phyloP scores from a whole-genome alignment of 768 basidiomycete species.

The Crepidotus variabilis region DNA sequence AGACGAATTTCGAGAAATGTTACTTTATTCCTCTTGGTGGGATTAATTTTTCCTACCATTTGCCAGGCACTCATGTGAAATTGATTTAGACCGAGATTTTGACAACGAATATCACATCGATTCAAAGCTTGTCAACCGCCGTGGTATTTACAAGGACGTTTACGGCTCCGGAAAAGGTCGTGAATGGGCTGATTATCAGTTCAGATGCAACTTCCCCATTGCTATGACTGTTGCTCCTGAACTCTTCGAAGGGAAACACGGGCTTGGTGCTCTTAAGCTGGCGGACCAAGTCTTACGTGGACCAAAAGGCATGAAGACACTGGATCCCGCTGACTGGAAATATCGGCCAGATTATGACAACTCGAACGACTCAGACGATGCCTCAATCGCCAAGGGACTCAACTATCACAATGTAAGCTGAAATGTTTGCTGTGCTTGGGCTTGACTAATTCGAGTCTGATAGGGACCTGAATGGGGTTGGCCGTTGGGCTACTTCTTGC shows the following conservation, averaged over 20 bases:
- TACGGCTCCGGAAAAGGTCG: slow-evolving; percentile 82
- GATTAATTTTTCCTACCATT: slow-evolving; percentile 14
- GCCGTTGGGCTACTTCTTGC: slow-evolving; percentile 93
- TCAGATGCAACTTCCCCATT: slow-evolving; percentile 90
- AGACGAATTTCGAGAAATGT: slow-evolving; percentile 81
- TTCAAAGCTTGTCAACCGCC: slow-evolving; percentile 69
- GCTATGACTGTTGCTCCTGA: slow-evolving; percentile 98
- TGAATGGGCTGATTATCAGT: slow-evolving; percentile 97
- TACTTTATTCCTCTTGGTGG: slow-evolving; percentile 86
- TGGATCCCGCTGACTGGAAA: slow-evolving; percentile 83
- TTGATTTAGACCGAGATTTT: slow-evolving; percentile 54
- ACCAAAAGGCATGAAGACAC: slow-evolving; percentile 94
- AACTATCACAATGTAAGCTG: slow-evolving; percentile 85
- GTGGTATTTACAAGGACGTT: slow-evolving; percentile 99
- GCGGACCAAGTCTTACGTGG: slow-evolving; percentile 79
- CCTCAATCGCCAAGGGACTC: slow-evolving; percentile 83
- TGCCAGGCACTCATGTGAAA: neutral
- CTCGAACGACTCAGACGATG: slow-evolving; percentile 84
- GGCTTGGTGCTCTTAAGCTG: slow-evolving; percentile 73
- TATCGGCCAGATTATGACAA: slow-evolving; percentile 95
- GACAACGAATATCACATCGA: slow-evolving; percentile 73
- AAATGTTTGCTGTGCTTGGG: neutral
- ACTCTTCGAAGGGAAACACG: slow-evolving; percentile 79
- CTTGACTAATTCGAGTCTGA: slow-evolving; percentile 14
- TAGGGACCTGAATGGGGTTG: slow-evolving; percentile 94